Base-by-base conservation (phyloP, 345 rosid species). In the Mangifera indica region DNA sequence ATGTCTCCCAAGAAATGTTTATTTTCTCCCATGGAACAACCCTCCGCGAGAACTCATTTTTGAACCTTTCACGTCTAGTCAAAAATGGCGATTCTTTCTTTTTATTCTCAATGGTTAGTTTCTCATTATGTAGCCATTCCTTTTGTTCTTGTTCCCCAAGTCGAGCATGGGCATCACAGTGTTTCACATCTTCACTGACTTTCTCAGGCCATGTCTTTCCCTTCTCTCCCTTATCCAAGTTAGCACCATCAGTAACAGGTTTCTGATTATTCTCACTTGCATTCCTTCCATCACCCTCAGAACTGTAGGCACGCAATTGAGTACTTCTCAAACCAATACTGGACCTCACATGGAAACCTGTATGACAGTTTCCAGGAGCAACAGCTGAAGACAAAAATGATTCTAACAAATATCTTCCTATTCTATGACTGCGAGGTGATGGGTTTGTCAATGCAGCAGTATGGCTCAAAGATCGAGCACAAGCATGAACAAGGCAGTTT, bases 61-160 rank as follows among this genome's bases (percentile, higher is more conserved):
- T 93, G 81, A 93, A 96, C 83, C 87, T 88, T 57, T 96, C 93
- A 49, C 78, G 86, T 79, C 90, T 87, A 21, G 77, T 80, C 71
- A 93, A 81, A 49, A 89, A 87, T 10, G 96, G 95, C 5, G 92
- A 86, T 79, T 95, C 94, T 76, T 80, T 87, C 87, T 85, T 91
- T 81, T 87, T 89, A 73, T 79, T 82, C 76, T 93, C 97, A 57
- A 87, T 80, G 0, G 94, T 74, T 49, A 88, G 84, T 82, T 82
- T 93, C 82, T 93, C 97, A 68, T 78, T 96, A 25, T 70, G 76
- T 13, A 96, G 91, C 99, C 99, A 96, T 69, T 96, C 98, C 83
- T 83, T 88, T 73, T 93, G 97, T 73, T 96, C 99, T n/a, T 85
- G 91, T 54, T 88, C 98, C 1, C 90, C 98, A n/a, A 96, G 86